Evolutionary conservation across 805 yeast genomes (phyloP), one percentile per base, ranked within the genome.

Genomic region (Yarrowia alimentaria): DNA sequence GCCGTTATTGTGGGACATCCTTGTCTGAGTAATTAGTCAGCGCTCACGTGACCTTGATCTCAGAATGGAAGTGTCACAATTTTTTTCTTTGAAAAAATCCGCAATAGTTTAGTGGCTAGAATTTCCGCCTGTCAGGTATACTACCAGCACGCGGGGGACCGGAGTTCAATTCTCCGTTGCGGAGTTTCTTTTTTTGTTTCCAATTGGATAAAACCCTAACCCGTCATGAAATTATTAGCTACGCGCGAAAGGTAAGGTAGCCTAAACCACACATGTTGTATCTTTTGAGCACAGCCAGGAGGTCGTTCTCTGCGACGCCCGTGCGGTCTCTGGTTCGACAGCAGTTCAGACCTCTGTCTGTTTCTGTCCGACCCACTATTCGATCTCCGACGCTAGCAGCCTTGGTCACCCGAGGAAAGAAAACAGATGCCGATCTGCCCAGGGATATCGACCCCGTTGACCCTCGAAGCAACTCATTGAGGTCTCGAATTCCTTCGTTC

Each of bases 401-500:
- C 18, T 12, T 40, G 20, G 14, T 19, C 1, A 3, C 16, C 19
- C 47, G 47, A 14, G 33, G 33, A 14, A 40, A 40, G 12, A 28
- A 19, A 13, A 28, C 47, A 2, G n/a, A 9, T 6, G 24, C 50
- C 1, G 50, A 43, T 30, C 37, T 43, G 9, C 50, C 50, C 5
- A 11, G 37, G 14, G 50, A 43, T 22, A 31, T 43, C 16, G 50
- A 43, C 21, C 50, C 37, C 10, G 21, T 43, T 21, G 50, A 43
- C 21, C 50, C 50, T 11, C 50, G 50, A 16, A 30, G 37, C 37
- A 43, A 43, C 37, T 43, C 50, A 11, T 17, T 43, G 31, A 56
- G 61, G n/a, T 80, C 82, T 45, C 66, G 93, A 26, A 57, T 85
- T 1, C 93, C 93, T 4, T 68, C 72, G 42, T 78, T 84, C 55